Base-by-base conservation (phyloP, 2,329 filamentous ascomycete species). In the Epicoccum sorghinum region DNA sequence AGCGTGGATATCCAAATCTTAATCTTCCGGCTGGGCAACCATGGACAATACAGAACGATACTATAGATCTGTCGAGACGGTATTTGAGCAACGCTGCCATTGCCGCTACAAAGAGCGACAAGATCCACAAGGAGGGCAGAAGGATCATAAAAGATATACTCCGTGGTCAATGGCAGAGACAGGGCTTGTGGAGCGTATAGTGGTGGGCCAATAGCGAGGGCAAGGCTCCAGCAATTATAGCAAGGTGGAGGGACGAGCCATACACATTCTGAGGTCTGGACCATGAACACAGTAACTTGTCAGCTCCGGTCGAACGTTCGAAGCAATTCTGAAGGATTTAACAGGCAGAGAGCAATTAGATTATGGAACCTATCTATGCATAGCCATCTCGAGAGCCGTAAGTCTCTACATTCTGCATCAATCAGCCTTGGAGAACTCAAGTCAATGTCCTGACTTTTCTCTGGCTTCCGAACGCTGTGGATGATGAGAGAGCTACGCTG, bases 131-230 rank as follows among this genome's bases (percentile, higher is more conserved):
- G 3, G 18, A 43, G 8, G 12, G 24, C 3, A 12, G 9, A 7
- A 47, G 18, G 18, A 18, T 13, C 6, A 32, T 32, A 24, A 52
- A 40, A 23, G 18, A 40, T 3, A 33, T 56, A 2, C 64, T 64
- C 32, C 18, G 36, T 4, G 47, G 43, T 29, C 10, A 50, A 9
- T 70, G 62, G 64, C 39, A 38, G 9, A 44, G 43, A 13, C 41
- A 45, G 8, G 45, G 33, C 0, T 43, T 58, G 51, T 67, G 64
- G 66, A 47, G 29, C 38, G 46, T 68, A 10, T 69, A 59, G 66
- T 68, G 64, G 65, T 70, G 65, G 66, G 65, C 64, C 8, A 58
- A 59, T 7, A 59, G 60, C 27, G 64, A 65, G 25, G 64, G 65
- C 6, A 66, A 68, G 43, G 65, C 62, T 13, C 58, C 57, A 23